Conservation (phyloP, 257 asterid genomes). For the Penstemon davidsonii region DNA sequence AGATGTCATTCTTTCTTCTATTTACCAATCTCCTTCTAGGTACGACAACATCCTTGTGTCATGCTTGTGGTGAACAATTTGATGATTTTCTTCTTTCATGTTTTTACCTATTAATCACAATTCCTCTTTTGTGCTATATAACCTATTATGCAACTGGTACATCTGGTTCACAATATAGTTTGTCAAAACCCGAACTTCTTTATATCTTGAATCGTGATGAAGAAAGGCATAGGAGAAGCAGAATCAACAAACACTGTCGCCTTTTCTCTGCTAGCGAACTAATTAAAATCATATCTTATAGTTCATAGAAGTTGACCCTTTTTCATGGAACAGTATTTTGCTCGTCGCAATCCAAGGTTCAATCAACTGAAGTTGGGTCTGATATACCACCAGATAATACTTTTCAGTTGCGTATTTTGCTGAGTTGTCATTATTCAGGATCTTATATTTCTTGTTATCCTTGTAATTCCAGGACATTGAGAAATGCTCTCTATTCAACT, state of each 20-base stretch:
- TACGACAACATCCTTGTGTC: no score
- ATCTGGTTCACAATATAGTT: neutral
- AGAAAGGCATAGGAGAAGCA: neutral
- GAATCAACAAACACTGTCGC: neutral
- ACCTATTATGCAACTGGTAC: neutral
- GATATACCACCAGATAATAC: neutral
- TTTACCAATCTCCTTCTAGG: no score
- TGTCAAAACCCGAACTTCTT: neutral
- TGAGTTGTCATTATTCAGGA: slow-evolving; percentile 24
- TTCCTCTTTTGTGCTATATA: no score
- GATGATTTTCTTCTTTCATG: no score
- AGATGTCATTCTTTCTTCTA: no score
- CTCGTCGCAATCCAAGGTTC: neutral
- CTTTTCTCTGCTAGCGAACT: neutral
- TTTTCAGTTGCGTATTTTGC: slow-evolving; percentile 20
- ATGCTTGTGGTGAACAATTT: no score
- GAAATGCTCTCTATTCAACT: slow-evolving; percentile 55
- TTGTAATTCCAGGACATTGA: slow-evolving; percentile 54
- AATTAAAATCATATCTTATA: neutral
- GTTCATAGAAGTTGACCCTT: neutral
- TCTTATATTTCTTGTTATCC: slow-evolving; percentile 30
- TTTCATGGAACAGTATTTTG: neutral
- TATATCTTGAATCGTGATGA: neutral
- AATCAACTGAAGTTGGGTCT: neutral
- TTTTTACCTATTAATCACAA: no score